Conservation (phyloP, 2,329 filamentous ascomycete genomes). For the Ceratocystis huliohia region DNA sequence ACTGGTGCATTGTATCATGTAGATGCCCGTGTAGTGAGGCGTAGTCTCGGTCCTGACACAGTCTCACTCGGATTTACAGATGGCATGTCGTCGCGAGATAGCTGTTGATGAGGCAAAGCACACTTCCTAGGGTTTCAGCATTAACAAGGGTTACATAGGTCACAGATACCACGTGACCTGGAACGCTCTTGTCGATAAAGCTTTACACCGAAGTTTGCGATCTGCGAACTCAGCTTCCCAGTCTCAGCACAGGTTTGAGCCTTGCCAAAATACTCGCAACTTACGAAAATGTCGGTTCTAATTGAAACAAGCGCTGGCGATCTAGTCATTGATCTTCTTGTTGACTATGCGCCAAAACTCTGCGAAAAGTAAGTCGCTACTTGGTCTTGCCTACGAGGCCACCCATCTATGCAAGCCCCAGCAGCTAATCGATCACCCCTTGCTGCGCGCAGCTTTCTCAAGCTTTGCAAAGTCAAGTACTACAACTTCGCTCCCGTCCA, state of each 20-base stretch:
- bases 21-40: no score
- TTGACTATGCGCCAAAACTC: constrained; percentile 77
- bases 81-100: no score
- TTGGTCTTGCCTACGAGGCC: constrained; percentile 17
- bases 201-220: not conserved
- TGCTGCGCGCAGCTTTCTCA: constrained; percentile 67
- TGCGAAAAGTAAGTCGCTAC: constrained; percentile 76
- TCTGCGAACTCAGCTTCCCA: not conserved
- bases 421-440: constrained; percentile 24
- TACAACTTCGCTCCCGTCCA: constrained; percentile 95
- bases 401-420: no score
- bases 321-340: constrained; percentile 83
- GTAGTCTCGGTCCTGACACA: no score
- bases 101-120: no score
- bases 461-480: constrained; percentile 98
- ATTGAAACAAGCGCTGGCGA: constrained; percentile 88
- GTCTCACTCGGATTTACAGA: no score
- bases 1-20: no score
- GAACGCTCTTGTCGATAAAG: not conserved
- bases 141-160: not conserved
- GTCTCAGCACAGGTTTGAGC: not conserved
- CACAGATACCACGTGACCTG: not conserved
- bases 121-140: no score
- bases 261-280: not conserved
- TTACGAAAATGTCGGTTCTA: constrained; percentile 65